Base-by-base conservation (phyloP, 73 alveolate genomes). In the Paramecium tetraurelia region DNA sequence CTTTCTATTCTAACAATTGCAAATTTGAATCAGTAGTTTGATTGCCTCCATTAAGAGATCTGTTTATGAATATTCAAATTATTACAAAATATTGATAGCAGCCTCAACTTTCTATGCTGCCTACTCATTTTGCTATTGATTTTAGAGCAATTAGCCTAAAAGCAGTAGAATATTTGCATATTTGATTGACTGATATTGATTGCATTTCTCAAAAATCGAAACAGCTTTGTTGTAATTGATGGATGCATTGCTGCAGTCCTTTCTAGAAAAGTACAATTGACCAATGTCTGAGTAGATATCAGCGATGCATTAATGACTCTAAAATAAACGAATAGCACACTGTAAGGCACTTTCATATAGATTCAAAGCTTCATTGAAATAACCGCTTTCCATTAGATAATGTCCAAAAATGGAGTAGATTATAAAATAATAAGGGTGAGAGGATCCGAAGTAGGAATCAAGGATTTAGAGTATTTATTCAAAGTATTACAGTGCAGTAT, bases 281-380 rank as follows among this genome's bases (percentile, higher is more conserved):
- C 87, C 87, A 36, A 75, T 33, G 38, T 75, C 87, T 29, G 59
- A 12, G 35, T 75, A 75, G 31, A 75, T 75, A 16, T 75, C 87
- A 16, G 63, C 87, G 4, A 75, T 75, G 10, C 59, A 75, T 75
- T 5, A 8, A 40, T 75, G 87, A 36, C 1, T 38, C 8, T 75
- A 36, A 33, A 36, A 33, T 36, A 75, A 10, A 0, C 87, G 12
- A 14, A 31, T 31, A 16, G 59, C 35, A 75, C 87, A 75, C n/a
- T 36, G 20, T 10, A 75, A 44, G 16, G 68, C 59, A 33, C 40
- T 33, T 75, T 35, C 36, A 8, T 33, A 75, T 36, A 75, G 21
- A 40, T 33, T 40, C n/a, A 75, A 9, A 31, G 87, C 16, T 1
- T 75, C 87, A 33, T 75, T 44, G 21, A 36, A 75, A 75, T 75